Evolutionary conservation across 2,329 filamentous ascomycete genomes (phyloP).

Genomic region (Colletotrichum destructivum): DNA sequence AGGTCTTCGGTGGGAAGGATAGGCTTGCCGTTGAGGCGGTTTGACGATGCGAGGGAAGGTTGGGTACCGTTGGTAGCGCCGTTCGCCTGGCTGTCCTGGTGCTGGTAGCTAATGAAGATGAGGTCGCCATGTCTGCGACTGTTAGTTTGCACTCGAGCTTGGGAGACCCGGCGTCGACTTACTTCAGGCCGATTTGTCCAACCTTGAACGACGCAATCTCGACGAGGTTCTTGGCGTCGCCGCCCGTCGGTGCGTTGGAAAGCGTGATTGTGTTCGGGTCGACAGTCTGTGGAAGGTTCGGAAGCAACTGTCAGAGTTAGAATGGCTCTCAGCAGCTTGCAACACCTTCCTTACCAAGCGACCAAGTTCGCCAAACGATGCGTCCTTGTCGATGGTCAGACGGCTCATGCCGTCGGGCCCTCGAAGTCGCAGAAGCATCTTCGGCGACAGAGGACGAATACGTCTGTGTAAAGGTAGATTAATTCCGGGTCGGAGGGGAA

Average conservation of each 20-base stretch:
- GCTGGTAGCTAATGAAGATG: slow-evolving; percentile 87
- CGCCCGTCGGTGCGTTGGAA: slow-evolving; percentile 72
- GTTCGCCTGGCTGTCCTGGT: slow-evolving; percentile 63
- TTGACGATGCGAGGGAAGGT: slow-evolving; percentile 63
- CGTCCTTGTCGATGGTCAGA: slow-evolving; percentile 80
- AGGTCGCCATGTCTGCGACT: slow-evolving; percentile 85
- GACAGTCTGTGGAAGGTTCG: slow-evolving; percentile 73
- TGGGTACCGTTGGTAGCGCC: slow-evolving; percentile 53
- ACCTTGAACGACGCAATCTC: slow-evolving; percentile 72
- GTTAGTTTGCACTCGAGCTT: slow-evolving; percentile 43
- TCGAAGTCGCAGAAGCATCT: slow-evolving; percentile 88
- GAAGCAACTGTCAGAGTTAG: slow-evolving; percentile 62
- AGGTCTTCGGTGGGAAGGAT: slow-evolving; percentile 78
- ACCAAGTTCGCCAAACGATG: slow-evolving; percentile 78
- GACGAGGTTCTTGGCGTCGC: slow-evolving; percentile 70
- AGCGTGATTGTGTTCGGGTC: slow-evolving; percentile 73
- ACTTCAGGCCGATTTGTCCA: slow-evolving; percentile 73
- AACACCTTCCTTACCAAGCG: slow-evolving; percentile 59
- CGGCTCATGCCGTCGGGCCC: slow-evolving; percentile 95
- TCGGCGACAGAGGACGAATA: slow-evolving; percentile 44
- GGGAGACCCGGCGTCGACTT: slow-evolving; percentile 43
- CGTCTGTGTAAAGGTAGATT: neutral
- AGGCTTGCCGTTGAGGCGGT: slow-evolving; percentile 84
- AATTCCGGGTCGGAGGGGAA: neutral
- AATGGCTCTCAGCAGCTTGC: slow-evolving; percentile 40